Conservation (phyloP, 2,329 filamentous ascomycete genomes). For the Hortaea sp. region DNA sequence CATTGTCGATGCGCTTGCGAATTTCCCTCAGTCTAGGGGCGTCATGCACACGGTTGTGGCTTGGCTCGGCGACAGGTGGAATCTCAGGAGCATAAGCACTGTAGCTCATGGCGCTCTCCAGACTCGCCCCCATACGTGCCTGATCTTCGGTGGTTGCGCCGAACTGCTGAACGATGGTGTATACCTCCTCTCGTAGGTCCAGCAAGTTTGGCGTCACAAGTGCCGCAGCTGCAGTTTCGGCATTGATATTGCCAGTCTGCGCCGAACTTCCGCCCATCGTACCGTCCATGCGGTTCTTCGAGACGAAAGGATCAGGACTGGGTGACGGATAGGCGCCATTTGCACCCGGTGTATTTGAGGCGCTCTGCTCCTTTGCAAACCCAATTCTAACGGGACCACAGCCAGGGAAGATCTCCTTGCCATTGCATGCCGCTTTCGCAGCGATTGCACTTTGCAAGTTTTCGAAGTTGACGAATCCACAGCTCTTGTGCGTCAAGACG, state of each 20-base stretch:
- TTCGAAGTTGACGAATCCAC: slow-evolving; percentile 97
- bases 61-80: slow-evolving; percentile 77
- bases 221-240: slow-evolving; percentile 40
- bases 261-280: slow-evolving; percentile 22
- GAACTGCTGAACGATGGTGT: slow-evolving; percentile 78
- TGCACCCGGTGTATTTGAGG: slow-evolving; percentile 76
- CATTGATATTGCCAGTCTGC: slow-evolving; percentile 26
- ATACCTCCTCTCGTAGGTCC: slow-evolving; percentile 73
- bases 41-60: slow-evolving; percentile 80
- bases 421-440: slow-evolving; percentile 79
- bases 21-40: slow-evolving; percentile 92
- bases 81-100: slow-evolving; percentile 70
- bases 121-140: slow-evolving; percentile 57
- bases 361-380: slow-evolving; percentile 90
- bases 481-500: slow-evolving; percentile 96
- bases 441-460: slow-evolving; percentile 80
- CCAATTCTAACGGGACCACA: slow-evolving; percentile 92
- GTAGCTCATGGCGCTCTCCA: slow-evolving; percentile 69
- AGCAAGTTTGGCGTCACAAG: slow-evolving; percentile 61
- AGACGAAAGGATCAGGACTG: slow-evolving; percentile 70
- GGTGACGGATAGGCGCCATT: slow-evolving; percentile 83
- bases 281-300: slow-evolving; percentile 27
- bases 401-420: slow-evolving; percentile 96
- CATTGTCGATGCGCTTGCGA: slow-evolving; percentile 94
- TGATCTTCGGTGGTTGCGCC: slow-evolving; percentile 74